A percentile compares a stretch with the other conserved stretches of the same genome.
These are phyloP conservation scores for Sugiyamaella grinbergsii DNA, from an alignment of 1,139 yeast genomes.

Conservation along the genomic window DNA sequence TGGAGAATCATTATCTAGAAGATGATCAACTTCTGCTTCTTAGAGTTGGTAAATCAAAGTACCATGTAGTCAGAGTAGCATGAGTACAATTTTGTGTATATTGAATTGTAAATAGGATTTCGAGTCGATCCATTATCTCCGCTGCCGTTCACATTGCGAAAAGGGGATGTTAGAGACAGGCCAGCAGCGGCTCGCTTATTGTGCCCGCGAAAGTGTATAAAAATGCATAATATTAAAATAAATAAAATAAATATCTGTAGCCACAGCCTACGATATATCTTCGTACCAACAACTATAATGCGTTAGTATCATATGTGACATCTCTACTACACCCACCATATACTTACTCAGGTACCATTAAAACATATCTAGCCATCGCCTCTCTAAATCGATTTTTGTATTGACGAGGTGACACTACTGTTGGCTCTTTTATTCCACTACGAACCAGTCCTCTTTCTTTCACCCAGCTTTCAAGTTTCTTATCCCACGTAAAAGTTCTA, in stretches of 20 bases:
- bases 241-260: neutral
- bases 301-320: conserved; percentile 18
- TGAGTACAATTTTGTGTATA: conserved; percentile 1
- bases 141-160: no score
- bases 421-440: conserved; percentile 89
- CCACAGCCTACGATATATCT: conserved; percentile 21
- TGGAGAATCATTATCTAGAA: conserved; percentile 54
- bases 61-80: conserved; percentile 29
- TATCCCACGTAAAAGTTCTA: conserved; percentile 97
- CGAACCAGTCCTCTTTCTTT: conserved; percentile 88
- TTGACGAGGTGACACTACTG: conserved; percentile 95
- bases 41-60: conserved; percentile 63
- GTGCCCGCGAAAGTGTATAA: no score
- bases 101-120: conserved; percentile 7
- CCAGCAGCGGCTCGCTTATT: no score
- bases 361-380: conserved; percentile 94
- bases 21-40: conserved; percentile 64
- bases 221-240: conserved; percentile 5
- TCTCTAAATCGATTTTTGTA: conserved; percentile 92
- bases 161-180: no score
- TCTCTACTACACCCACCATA: neutral
- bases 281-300: conserved; percentile 35
- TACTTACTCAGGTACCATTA: conserved; percentile 81
- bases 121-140: no score
- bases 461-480: conserved; percentile 97